Percentiles rank a stretch among this genome's conserved stretches.
Conservation (phyloP, 129 eudicot species). For the Logfia minima region DNA sequence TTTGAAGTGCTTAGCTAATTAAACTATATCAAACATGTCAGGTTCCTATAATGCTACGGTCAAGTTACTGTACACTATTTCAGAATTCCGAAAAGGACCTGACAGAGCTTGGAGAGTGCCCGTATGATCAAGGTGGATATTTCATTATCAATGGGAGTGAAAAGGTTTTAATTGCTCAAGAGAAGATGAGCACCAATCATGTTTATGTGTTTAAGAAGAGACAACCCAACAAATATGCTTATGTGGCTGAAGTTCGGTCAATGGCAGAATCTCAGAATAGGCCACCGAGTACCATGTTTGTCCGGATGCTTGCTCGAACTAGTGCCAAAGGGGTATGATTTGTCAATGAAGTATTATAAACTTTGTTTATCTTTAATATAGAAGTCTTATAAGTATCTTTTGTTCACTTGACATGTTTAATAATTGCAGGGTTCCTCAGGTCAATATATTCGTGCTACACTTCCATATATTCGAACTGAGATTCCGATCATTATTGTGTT, state of each 20-base stretch:
- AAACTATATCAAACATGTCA: conserved; percentile 19
- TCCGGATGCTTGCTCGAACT: conserved; percentile 86
- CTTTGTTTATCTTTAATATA: background rate
- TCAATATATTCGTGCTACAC: conserved; percentile 89
- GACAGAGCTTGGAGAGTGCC: conserved; percentile 96
- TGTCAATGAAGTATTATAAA: background rate
- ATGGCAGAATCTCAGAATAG: conserved; percentile 89
- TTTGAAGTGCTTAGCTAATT: background rate
- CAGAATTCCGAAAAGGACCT: conserved; percentile 91
- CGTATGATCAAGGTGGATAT: conserved; percentile 97
- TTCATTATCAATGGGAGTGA: conserved; percentile 98
- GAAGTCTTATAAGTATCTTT: background rate
- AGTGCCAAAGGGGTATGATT: conserved; percentile 88
- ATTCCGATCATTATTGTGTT: conserved; percentile 90
- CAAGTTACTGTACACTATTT: conserved; percentile 83
- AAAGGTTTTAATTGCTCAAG: conserved; percentile 93
- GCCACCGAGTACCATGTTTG: conserved; percentile 95
- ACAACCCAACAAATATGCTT: conserved; percentile 97
- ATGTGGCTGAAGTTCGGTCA: conserved; percentile 87
- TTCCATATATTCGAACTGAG: conserved; percentile 86
- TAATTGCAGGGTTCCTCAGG: conserved; percentile 86
- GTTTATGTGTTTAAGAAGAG: conserved; percentile 93
- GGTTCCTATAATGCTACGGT: conserved; percentile 98
- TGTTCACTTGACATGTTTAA: background rate
- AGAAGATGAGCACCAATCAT: conserved; percentile 97